Evolutionary conservation across 441 rosid genomes (phyloP).

Genomic region (Gossypium laxum): DNA sequence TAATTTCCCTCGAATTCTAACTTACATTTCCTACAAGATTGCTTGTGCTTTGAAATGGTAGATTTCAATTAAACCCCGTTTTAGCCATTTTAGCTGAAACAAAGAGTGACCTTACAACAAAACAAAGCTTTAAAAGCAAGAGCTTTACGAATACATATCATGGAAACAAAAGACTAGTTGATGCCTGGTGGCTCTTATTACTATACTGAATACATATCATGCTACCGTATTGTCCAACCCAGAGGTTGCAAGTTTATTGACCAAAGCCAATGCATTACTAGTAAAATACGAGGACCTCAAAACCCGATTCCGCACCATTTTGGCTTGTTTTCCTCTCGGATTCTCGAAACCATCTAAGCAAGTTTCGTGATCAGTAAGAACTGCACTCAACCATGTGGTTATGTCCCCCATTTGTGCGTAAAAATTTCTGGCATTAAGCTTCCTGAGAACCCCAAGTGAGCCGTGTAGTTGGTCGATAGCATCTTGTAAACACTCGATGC

Average conservation of each 20-base stretch:
- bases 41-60: not conserved
- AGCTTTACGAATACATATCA: not conserved
- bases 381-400: slow-evolving; percentile 60
- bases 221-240: slow-evolving; percentile 22
- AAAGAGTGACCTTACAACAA: not conserved
- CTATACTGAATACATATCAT: not conserved
- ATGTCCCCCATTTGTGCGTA: slow-evolving; percentile 48
- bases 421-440: slow-evolving; percentile 34
- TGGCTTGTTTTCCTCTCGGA: slow-evolving; percentile 22
- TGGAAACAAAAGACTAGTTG: not conserved
- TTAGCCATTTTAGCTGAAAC: not conserved
- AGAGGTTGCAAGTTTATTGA: slow-evolving; percentile 52
- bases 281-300: slow-evolving; percentile 38
- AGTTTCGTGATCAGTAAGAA: slow-evolving; percentile 60
- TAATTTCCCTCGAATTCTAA: not conserved
- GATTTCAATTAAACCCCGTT: not conserved
- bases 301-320: slow-evolving; percentile 32
- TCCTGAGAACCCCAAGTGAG: slow-evolving; percentile 47
- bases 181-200: not conserved
- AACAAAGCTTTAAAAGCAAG: not conserved
- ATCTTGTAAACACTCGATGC: slow-evolving; percentile 48
- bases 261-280: slow-evolving; percentile 74
- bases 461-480: slow-evolving; percentile 52
- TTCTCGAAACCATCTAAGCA: slow-evolving; percentile 68
- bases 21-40: not conserved